phyloP scores from a whole-genome alignment of 805 yeast species.

The Saccharomyces paradoxus region DNA sequence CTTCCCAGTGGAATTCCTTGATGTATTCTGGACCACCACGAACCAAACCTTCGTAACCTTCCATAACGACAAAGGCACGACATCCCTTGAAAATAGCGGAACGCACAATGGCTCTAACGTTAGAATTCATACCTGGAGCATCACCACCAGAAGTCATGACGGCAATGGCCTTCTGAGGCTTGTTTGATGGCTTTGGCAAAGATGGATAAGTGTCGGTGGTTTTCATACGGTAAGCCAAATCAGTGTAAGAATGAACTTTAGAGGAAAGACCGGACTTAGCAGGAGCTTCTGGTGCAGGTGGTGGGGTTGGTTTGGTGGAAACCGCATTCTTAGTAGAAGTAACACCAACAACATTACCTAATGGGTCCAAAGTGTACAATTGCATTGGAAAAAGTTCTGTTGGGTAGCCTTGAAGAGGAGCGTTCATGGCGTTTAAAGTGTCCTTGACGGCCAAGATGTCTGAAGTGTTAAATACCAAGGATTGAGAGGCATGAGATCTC shows the following conservation, averaged over 20 bases:
- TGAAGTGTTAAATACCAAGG: conserved; percentile 32
- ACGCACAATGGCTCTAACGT: conserved; percentile 64
- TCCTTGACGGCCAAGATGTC: conserved; percentile 23
- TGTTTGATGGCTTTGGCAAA: conserved; percentile 9
- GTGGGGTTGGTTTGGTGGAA: conserved; percentile 34
- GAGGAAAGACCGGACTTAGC: conserved; percentile 9
- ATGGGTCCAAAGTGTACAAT: conserved; percentile 71
- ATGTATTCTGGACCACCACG: conserved; percentile 49
- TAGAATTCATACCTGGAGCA: conserved; percentile 76
- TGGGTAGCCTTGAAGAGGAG: conserved; percentile 55
- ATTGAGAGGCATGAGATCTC: conserved; percentile 40
- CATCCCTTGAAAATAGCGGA: conserved; percentile 60
- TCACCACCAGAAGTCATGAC: conserved; percentile 81
- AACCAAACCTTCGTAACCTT: conserved; percentile 69
- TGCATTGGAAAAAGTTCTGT: conserved; percentile 68
- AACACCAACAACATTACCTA: conserved; percentile 77
- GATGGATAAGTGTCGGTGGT: conserved; percentile 17
- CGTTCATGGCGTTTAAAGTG: conserved; percentile 21
- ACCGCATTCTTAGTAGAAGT: conserved; percentile 53
- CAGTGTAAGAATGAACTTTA: conserved; percentile 19
- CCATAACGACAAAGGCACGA: conserved; percentile 59
- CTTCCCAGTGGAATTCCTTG: conserved; percentile 61
- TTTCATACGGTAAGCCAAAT: conserved; percentile 12
- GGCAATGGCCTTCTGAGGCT: conserved; percentile 44
- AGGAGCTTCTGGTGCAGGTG: conserved; percentile 8